phyloP scores from a whole-genome alignment of 2,329 filamentous ascomycete genomes.

The Penicillium aurantiogriseum region DNA sequence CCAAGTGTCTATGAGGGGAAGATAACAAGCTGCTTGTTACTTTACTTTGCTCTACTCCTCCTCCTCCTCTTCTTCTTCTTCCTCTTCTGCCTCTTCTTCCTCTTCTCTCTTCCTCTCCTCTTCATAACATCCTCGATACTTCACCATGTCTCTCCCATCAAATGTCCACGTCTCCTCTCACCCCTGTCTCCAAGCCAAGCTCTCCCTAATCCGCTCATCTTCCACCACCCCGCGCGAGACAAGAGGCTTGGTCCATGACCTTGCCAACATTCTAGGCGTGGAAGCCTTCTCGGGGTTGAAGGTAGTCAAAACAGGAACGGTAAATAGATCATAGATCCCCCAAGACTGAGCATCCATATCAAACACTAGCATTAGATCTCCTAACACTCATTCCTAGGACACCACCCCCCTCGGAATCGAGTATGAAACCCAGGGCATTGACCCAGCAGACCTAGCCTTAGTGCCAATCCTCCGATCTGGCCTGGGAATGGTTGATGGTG shows the following conservation, averaged over 20 bases:
- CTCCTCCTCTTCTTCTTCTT: slow-evolving; percentile 2
- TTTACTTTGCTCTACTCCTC: neutral
- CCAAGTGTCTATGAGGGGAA: slow-evolving; percentile 6
- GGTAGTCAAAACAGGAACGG: slow-evolving; percentile 60
- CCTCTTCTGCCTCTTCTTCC: neutral
- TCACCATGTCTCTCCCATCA: slow-evolving; percentile 43
- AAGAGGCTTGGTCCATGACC: slow-evolving; percentile 80
- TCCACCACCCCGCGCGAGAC: slow-evolving; percentile 70
- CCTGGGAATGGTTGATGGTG: slow-evolving; percentile 84
- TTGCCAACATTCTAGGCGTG: slow-evolving; percentile 74
- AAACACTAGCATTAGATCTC: neutral
- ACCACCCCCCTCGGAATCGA: slow-evolving; percentile 74
- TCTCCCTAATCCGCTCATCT: slow-evolving; percentile 80
- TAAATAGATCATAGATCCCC: slow-evolving; percentile 42
- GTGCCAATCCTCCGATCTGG: slow-evolving; percentile 93
- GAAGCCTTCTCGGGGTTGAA: slow-evolving; percentile 73
- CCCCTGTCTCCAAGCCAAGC: slow-evolving; percentile 82
- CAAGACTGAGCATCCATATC: slow-evolving; percentile 6
- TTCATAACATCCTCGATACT: slow-evolving; percentile 3
- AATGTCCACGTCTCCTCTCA: slow-evolving; percentile 77
- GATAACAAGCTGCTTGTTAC: slow-evolving; percentile 12
- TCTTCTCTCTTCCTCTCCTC: neutral
- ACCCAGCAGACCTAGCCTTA: slow-evolving; percentile 69
- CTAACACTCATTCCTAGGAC: slow-evolving; percentile 53
- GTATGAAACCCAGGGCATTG: slow-evolving; percentile 65